These are phyloP conservation scores for Phialophora verrucosa DNA, from an alignment of 2,329 filamentous ascomycete species.

Conservation along the genomic window DNA sequence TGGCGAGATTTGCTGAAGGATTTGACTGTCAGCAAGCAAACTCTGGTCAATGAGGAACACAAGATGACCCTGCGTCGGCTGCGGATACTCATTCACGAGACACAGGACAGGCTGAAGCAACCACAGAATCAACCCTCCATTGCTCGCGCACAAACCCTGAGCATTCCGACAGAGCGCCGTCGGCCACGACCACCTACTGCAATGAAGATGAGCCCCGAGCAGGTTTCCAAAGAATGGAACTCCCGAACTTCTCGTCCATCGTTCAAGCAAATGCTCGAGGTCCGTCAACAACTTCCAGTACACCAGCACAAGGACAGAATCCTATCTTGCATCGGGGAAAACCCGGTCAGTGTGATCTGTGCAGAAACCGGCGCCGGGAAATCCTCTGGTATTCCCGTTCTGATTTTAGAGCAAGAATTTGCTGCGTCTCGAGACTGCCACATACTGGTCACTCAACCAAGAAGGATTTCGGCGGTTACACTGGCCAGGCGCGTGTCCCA, in stretches of 20 bases:
- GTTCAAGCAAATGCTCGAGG: slow-evolving; percentile 80
- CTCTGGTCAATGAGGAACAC: slow-evolving; percentile 71
- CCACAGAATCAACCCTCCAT: slow-evolving; percentile 51
- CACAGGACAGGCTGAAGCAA: slow-evolving; percentile 61
- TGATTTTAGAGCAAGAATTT: slow-evolving; percentile 87
- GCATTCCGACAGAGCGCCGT: not conserved
- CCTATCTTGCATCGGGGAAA: slow-evolving; percentile 73
- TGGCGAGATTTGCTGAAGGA: slow-evolving; percentile 90
- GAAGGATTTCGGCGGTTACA: slow-evolving; percentile 94
- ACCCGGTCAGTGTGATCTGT: slow-evolving; percentile 91
- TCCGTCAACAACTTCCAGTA: slow-evolving; percentile 83
- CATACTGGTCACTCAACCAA: slow-evolving; percentile 92
- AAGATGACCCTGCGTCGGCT: slow-evolving; percentile 71
- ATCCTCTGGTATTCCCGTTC: slow-evolving; percentile 95
- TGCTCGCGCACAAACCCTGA: not conserved
- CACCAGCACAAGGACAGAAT: slow-evolving; percentile 83
- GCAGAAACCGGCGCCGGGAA: slow-evolving; percentile 97
- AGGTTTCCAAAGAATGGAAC: slow-evolving; percentile 32
- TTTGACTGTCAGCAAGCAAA: slow-evolving; percentile 72
- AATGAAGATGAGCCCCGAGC: slow-evolving; percentile 21
- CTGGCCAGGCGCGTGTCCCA: slow-evolving; percentile 91
- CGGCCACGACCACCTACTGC: slow-evolving; percentile 14
- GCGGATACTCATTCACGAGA: slow-evolving; percentile 50
- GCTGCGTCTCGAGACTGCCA: slow-evolving; percentile 81
- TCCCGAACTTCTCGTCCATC: slow-evolving; percentile 26